Percentiles rank a stretch among this genome's conserved stretches.
Conservation (phyloP, 805 yeast genomes). For the Candida caryicola region DNA sequence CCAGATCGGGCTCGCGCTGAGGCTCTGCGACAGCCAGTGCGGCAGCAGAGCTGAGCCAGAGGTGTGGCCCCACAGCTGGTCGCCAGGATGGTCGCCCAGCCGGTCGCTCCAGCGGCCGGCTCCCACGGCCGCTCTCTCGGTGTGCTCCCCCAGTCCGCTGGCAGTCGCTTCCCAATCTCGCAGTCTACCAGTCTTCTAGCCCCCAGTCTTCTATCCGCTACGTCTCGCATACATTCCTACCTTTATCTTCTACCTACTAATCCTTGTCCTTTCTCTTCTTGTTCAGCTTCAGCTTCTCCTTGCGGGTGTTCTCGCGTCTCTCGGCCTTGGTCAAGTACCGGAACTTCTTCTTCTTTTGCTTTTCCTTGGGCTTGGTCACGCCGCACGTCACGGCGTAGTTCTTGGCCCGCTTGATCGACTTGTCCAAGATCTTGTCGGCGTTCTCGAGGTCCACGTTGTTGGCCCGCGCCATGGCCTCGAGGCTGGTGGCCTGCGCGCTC, state of each 20-base stretch:
- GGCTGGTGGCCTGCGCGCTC: conserved; percentile 29
- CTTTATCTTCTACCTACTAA: conserved; percentile 3
- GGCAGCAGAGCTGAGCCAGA: too few relatives aligned
- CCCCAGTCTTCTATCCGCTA: not conserved
- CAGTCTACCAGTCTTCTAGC: too few relatives aligned
- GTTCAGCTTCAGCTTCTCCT: conserved; percentile 25
- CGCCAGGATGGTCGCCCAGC: too few relatives aligned
- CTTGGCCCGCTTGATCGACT: conserved; percentile 75
- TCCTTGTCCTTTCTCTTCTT: conserved; percentile 6
- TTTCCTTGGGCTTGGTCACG: conserved; percentile 39
- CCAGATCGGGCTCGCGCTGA: too few relatives aligned
- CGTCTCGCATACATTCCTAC: conserved; percentile 3
- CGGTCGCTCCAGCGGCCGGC: too few relatives aligned
- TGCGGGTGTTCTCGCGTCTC: conserved; percentile 50
- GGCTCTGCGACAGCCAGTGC: too few relatives aligned
- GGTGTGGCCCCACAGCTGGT: too few relatives aligned
- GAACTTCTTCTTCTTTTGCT: conserved; percentile 71
- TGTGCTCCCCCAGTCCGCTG: too few relatives aligned
- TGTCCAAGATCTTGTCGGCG: conserved; percentile 66
- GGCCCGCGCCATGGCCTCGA: conserved; percentile 50
- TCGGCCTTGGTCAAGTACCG: conserved; percentile 82
- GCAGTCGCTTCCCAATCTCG: too few relatives aligned
- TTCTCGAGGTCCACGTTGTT: conserved; percentile 70
- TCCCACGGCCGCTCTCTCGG: too few relatives aligned
- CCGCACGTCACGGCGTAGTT: conserved; percentile 72